These are phyloP conservation scores for Claviceps pazoutovae DNA, from an alignment of 2,329 filamentous ascomycete species.

Conservation along the genomic window DNA sequence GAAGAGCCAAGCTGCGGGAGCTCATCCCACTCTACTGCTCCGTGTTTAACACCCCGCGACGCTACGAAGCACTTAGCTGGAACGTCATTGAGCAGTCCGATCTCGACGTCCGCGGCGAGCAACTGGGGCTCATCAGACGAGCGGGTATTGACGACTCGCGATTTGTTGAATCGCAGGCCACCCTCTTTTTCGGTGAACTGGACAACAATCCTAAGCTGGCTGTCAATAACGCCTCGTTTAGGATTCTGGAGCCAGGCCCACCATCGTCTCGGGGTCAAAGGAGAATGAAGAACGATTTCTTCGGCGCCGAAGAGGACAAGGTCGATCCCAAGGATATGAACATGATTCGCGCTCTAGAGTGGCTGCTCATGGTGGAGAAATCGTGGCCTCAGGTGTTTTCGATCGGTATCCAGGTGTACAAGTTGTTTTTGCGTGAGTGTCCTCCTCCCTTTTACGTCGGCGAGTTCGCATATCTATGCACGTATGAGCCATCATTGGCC, in stretches of 20 bases:
- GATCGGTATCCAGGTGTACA: slow-evolving; percentile 60
- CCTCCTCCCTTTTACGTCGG: background rate
- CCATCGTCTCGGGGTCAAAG: slow-evolving; percentile 35
- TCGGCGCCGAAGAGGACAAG: slow-evolving; percentile 43
- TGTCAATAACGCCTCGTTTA: slow-evolving; percentile 32
- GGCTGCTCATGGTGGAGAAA: slow-evolving; percentile 63
- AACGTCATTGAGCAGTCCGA: slow-evolving; percentile 64
- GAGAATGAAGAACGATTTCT: slow-evolving; percentile 57
- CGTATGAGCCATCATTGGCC: too few relatives aligned
- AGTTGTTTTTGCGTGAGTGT: slow-evolving; percentile 66
- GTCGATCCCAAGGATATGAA: slow-evolving; percentile 50
- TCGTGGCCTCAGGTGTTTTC: slow-evolving; percentile 59
- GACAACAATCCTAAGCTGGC: slow-evolving; percentile 18
- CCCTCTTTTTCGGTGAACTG: slow-evolving; percentile 35
- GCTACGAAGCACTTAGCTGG: slow-evolving; percentile 57
- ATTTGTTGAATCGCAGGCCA: slow-evolving; percentile 58
- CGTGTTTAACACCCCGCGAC: slow-evolving; percentile 50
- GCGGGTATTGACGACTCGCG: slow-evolving; percentile 58
- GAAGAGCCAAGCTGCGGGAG: slow-evolving; percentile 57
- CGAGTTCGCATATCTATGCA: background rate
- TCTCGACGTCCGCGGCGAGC: slow-evolving; percentile 46
- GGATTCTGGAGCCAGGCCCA: slow-evolving; percentile 31
- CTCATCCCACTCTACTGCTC: slow-evolving; percentile 82
- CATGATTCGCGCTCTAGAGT: slow-evolving; percentile 70
- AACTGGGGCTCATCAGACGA: slow-evolving; percentile 62